Percentiles rank a stretch among this genome's conserved stretches.
These are phyloP conservation scores for Hypoxylon sp. DNA, from an alignment of 2,329 filamentous ascomycete species.

Conservation along the genomic window DNA sequence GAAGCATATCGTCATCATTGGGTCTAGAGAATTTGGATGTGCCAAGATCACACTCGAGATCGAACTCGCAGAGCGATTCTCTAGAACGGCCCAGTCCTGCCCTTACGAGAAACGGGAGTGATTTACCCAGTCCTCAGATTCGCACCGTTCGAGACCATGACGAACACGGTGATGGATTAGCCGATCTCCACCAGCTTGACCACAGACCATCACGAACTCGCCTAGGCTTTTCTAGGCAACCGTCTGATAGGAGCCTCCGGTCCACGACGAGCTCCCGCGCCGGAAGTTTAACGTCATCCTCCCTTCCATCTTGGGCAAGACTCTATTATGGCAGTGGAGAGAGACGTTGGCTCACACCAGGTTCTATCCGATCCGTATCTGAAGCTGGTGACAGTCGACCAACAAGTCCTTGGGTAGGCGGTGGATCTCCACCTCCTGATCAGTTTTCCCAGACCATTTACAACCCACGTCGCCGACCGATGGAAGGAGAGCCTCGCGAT, in stretches of 20 bases:
- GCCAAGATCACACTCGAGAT: conserved; percentile 54
- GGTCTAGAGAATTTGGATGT: conserved; percentile 55
- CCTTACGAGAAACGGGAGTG: conserved; percentile 57
- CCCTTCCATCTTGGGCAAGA: conserved; percentile 69
- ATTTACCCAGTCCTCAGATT: conserved; percentile 53
- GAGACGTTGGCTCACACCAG: conserved; percentile 64
- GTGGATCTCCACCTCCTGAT: conserved; percentile 65
- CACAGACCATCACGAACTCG: conserved; percentile 66
- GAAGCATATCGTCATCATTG: conserved; percentile 70
- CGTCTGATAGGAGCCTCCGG: conserved; percentile 66
- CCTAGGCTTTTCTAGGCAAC: conserved; percentile 64
- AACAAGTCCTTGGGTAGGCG: conserved; percentile 58
- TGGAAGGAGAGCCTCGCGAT: conserved; percentile 50
- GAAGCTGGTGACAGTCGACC: conserved; percentile 63
- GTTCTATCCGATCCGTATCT: conserved; percentile 62
- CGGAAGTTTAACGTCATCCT: conserved; percentile 60
- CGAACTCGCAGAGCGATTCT: conserved; percentile 59
- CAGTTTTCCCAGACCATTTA: conserved; percentile 56
- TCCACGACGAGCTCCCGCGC: conserved; percentile 65
- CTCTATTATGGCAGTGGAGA: conserved; percentile 80
- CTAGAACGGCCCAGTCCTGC: conserved; percentile 64
- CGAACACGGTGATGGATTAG: conserved; percentile 74
- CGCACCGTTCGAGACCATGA: conserved; percentile 70
- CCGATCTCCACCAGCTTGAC: conserved; percentile 68
- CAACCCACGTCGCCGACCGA: conserved; percentile 52